Percentiles rank a stretch among this genome's conserved stretches.
Evolutionary conservation across 768 basidiomycete species (phyloP).

Genomic region (Thelephora ganbajun): DNA sequence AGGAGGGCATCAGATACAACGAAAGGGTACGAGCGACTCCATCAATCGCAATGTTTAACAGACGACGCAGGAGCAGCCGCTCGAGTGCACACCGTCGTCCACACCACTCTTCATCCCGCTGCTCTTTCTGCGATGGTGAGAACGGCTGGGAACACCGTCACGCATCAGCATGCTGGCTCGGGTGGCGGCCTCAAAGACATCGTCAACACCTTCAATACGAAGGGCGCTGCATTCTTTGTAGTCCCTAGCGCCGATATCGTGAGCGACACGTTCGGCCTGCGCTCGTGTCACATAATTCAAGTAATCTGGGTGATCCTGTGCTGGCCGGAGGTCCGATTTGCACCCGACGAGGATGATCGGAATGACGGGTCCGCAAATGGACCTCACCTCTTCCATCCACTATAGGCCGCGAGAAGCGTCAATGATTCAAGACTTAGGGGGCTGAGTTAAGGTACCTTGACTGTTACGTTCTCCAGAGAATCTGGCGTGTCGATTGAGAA

Average conservation of each 20-base stretch:
- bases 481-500: slow-evolving; percentile 95
- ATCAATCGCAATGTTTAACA: slow-evolving; percentile 24
- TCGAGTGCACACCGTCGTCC: slow-evolving; percentile 26
- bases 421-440: not conserved
- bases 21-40: too few relatives aligned
- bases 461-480: slow-evolving; percentile 88
- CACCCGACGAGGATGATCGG: slow-evolving; percentile 95
- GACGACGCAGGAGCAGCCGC: slow-evolving; percentile 49
- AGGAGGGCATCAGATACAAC: too few relatives aligned
- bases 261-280: slow-evolving; percentile 72
- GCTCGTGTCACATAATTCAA: slow-evolving; percentile 55
- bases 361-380: slow-evolving; percentile 85
- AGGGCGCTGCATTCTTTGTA: slow-evolving; percentile 94
- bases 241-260: slow-evolving; percentile 75
- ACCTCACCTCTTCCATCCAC: slow-evolving; percentile 98
- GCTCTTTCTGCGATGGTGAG: slow-evolving; percentile 39
- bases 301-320: slow-evolving; percentile 29
- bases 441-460: slow-evolving; percentile 45
- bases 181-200: slow-evolving; percentile 95
- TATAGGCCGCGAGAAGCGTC: slow-evolving; percentile 16
- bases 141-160: slow-evolving; percentile 37
- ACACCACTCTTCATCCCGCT: slow-evolving; percentile 26
- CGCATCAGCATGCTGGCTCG: slow-evolving; percentile 93
- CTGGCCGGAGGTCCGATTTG: slow-evolving; percentile 83
- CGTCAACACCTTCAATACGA: slow-evolving; percentile 86